Base-by-base conservation (phyloP, 129 eudicot species). In the Centaurea solstitialis region DNA sequence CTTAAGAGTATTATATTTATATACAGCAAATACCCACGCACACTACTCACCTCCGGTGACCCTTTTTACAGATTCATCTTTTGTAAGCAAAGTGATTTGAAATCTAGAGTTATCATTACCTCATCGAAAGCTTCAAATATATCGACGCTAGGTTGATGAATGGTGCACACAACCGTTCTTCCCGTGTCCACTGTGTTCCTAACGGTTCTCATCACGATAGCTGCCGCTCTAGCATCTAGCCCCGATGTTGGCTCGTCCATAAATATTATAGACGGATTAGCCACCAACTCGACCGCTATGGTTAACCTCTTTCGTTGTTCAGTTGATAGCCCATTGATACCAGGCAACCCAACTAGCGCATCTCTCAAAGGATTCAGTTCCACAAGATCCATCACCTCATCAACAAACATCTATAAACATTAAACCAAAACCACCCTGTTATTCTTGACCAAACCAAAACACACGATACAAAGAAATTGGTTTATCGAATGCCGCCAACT, bases 91-190 rank as follows among this genome's bases (percentile, higher is more conserved):
- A 45, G n/a, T 47, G 59, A 47, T 12, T 13, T 4, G 62, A 15
- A 50, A 7, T 50, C 15, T 13, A 50, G 22, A 57, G 22, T 17
- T 57, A n/a, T 57, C 18, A 57, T 57, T 41, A 93, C 98, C 97
- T 94, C 98, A 69, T 94, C 98, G 59, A 94, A 94, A 72, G 97
- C 87, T 76, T 94, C 97, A 76, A 94, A 94, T 9, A 94, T 92
- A 79, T 94, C 97, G 1, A 94, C 88, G 87, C 98, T 94, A 22
- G 98, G 98, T 80, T 91, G 98, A 84, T 94, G 97, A 59, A 94
- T 94, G 84, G 97, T 91, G 89, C 98, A 93, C 26, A 93, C 94
- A 28, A 93, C 97, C 0, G 98, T 93, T 77, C 98, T 84, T 74
- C 98, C 97, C 0, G 98, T 93, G 82, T 93, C 94, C 1, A 89